Evolutionary conservation across 148 eudicot genomes (phyloP).

Genomic region (Nepenthes mirabilis): DNA sequence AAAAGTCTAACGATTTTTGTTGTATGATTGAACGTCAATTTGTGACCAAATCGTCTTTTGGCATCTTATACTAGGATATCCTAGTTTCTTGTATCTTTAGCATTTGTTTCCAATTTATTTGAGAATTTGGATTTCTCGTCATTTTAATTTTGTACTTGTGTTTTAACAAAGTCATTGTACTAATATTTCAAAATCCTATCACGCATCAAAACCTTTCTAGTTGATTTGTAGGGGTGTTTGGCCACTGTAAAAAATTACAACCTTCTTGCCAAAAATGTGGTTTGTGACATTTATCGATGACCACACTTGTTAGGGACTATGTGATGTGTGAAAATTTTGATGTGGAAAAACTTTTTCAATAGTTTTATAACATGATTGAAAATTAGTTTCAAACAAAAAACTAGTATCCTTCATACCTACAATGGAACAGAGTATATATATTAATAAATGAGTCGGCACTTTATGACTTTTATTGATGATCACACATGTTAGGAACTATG

Average conservation of each 20-base stretch:
- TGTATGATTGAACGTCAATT: neutral
- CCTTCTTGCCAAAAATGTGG: neutral
- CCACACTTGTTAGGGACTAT: neutral
- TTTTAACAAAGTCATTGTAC: neutral
- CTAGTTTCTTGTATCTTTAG: neutral
- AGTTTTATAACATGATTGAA: neutral
- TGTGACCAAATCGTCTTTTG: neutral
- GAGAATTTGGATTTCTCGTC: no score
- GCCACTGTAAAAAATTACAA: neutral
- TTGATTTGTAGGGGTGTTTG: slow-evolving; percentile 1
- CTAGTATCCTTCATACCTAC: no score
- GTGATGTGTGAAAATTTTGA: neutral
- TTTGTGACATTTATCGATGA: slow-evolving; percentile 1
- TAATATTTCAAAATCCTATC: neutral
- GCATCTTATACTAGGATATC: no score
- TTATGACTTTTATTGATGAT: no score
- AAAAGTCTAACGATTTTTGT: neutral
- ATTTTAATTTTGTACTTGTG: neutral
- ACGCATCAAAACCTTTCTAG: neutral
- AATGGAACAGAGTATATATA: no score
- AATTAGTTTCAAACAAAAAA: neutral
- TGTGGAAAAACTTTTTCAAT: neutral
- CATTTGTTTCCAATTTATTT: neutral
- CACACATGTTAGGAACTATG: no score
- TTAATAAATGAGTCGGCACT: no score